Percentiles rank a stretch among this genome's conserved stretches.
phyloP scores from a whole-genome alignment of 2,329 filamentous ascomycete species.

The Colletotrichum camelliae region DNA sequence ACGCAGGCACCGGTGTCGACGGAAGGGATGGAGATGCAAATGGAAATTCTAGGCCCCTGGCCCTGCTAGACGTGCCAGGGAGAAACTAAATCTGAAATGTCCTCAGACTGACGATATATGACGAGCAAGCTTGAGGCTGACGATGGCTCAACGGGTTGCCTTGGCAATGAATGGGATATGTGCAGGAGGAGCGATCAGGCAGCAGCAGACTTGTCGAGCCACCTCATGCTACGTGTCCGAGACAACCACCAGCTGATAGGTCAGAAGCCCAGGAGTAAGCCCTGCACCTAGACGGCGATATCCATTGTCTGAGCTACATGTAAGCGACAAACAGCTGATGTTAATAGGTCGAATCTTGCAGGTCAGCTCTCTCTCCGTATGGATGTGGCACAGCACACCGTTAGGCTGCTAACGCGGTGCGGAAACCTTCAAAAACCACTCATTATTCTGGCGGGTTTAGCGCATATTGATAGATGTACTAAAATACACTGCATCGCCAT shows the following conservation, averaged over 20 bases:
- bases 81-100: too few relatives aligned
- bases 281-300: background rate
- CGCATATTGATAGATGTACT: too few relatives aligned
- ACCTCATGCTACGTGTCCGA: rapidly evolving
- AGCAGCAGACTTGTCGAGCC: background rate
- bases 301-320: background rate
- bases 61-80: background rate
- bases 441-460: too few relatives aligned
- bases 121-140: background rate
- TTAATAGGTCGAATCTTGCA: background rate
- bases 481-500: too few relatives aligned
- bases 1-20: rapidly evolving
- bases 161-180: background rate
- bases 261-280: background rate
- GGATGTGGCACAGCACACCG: background rate
- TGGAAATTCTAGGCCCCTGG: background rate
- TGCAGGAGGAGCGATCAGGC: background rate
- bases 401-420: background rate
- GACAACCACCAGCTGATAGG: background rate
- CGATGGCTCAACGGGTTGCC: background rate
- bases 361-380: background rate
- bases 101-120: background rate
- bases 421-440: too few relatives aligned
- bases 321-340: background rate
- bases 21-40: rapidly evolving